Conservation (phyloP, 495 filamentous ascomycete genomes). For the Penicillium odoratum region DNA sequence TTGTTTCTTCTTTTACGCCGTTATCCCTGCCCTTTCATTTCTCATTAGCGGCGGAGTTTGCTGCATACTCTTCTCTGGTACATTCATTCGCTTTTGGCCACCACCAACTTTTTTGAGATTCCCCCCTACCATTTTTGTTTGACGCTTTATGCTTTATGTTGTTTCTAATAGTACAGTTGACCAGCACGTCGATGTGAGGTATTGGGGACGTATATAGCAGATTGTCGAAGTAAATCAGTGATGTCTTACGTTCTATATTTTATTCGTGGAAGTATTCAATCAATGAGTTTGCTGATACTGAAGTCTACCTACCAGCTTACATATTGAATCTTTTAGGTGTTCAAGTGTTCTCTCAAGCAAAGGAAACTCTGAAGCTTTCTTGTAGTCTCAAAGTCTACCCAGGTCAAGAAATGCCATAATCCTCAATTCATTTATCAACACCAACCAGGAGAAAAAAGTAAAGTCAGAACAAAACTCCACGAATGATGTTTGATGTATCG, state of each 20-base stretch:
- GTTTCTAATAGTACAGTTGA: conserved; percentile 19
- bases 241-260: neutral
- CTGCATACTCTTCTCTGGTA: conserved; percentile 28
- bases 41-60: conserved; percentile 37
- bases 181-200: conserved; percentile 18
- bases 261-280: neutral
- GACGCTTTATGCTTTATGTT: neutral
- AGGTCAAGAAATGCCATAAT: neutral
- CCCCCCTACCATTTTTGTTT: conserved; percentile 17
- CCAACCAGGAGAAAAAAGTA: neutral
- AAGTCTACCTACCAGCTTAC: no score
- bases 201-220: conserved; percentile 27
- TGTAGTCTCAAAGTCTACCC: neutral
- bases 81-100: conserved; percentile 26
- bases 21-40: conserved; percentile 15
- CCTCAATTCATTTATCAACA: conserved; percentile 1
- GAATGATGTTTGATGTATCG: conserved; percentile 10
- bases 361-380: no score
- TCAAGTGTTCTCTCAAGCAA: no score
- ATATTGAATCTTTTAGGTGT: no score
- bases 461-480: conserved; percentile 8
- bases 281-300: no score
- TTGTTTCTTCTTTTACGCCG: conserved; percentile 6
- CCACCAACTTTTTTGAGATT: conserved; percentile 22
- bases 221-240: conserved; percentile 15